phyloP scores from a whole-genome alignment of 202 grass and related monocot genomes.

The Zoysia matrella region DNA sequence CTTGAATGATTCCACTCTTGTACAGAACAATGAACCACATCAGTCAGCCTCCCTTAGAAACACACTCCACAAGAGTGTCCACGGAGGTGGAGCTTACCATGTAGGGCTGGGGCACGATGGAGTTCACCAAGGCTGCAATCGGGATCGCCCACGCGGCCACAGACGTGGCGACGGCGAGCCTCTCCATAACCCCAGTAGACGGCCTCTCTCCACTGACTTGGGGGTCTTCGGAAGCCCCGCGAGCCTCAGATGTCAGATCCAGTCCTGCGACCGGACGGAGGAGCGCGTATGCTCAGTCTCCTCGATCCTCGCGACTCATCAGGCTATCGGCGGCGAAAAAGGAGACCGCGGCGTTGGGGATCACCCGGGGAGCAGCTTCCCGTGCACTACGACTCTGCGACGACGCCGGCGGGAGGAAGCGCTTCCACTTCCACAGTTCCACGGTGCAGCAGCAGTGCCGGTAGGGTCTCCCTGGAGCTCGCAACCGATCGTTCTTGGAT shows the following conservation, averaged over 20 bases:
- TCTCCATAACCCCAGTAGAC: constrained; percentile 52
- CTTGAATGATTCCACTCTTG: background rate
- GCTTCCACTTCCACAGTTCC: background rate
- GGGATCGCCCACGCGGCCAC: constrained; percentile 68
- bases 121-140: constrained; percentile 61
- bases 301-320: constrained; percentile 2
- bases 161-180: constrained; percentile 48
- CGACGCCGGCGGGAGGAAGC: background rate
- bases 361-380: background rate
- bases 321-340: background rate
- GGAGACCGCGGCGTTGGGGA: background rate
- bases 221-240: background rate
- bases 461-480: constrained; percentile 20
- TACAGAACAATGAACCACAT: background rate
- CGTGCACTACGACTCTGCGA: background rate
- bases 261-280: background rate
- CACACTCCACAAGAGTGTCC: background rate
- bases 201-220: background rate
- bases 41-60: background rate
- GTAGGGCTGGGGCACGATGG: constrained; percentile 71
- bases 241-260: constrained; percentile 41
- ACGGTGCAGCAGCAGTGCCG: background rate
- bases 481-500: background rate
- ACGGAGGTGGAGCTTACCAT: constrained; percentile 54
- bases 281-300: background rate